A percentile compares a stretch with the other conserved stretches of the same genome.
Conservation (phyloP, 139 green algal genomes). For the Nannochloris sp. region DNA sequence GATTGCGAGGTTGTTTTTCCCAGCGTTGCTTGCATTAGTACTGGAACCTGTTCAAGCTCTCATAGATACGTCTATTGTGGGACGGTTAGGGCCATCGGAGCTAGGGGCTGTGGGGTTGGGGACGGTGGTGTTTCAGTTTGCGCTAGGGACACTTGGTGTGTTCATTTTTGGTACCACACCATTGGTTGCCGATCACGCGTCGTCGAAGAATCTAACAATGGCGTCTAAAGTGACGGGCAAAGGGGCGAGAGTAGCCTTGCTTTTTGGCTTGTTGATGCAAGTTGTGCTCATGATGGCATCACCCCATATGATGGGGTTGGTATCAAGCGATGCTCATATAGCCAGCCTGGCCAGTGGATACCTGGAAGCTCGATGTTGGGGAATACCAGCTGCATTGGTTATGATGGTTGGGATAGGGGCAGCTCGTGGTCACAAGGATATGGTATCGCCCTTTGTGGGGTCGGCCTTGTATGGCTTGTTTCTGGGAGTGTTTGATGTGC, state of each 20-base stretch:
- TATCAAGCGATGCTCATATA: slow-evolving; percentile 8
- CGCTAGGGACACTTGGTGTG: slow-evolving; percentile 16
- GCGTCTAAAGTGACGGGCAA: slow-evolving; percentile 16
- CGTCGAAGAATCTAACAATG: not conserved
- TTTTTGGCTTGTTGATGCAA: slow-evolving; percentile 11
- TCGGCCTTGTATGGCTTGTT: slow-evolving; percentile 18
- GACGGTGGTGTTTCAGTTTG: slow-evolving; percentile 31
- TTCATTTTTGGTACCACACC: slow-evolving; percentile 33
- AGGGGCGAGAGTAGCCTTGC: slow-evolving; percentile 26
- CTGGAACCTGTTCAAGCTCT: slow-evolving; percentile 24
- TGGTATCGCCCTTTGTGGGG: slow-evolving; percentile 22
- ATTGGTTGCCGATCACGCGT: slow-evolving; percentile 6
- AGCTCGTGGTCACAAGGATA: slow-evolving; percentile 20
- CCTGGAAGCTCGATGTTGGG: slow-evolving; percentile 20
- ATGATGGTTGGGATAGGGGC: slow-evolving; percentile 30
- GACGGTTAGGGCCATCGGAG: slow-evolving; percentile 15
- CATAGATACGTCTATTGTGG: slow-evolving; percentile 18
- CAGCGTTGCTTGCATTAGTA: slow-evolving; percentile 15
- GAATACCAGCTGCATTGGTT: slow-evolving; percentile 17
- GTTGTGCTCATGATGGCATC: slow-evolving; percentile 7
- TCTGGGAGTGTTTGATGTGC: slow-evolving; percentile 23
- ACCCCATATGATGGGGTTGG: slow-evolving; percentile 12
- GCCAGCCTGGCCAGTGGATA: slow-evolving; percentile 14
- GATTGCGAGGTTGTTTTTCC: slow-evolving; percentile 18
- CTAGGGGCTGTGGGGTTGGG: slow-evolving; percentile 24